phyloP scores from a whole-genome alignment of 495 filamentous ascomycete genomes.

The Penicillium bialowiezense region DNA sequence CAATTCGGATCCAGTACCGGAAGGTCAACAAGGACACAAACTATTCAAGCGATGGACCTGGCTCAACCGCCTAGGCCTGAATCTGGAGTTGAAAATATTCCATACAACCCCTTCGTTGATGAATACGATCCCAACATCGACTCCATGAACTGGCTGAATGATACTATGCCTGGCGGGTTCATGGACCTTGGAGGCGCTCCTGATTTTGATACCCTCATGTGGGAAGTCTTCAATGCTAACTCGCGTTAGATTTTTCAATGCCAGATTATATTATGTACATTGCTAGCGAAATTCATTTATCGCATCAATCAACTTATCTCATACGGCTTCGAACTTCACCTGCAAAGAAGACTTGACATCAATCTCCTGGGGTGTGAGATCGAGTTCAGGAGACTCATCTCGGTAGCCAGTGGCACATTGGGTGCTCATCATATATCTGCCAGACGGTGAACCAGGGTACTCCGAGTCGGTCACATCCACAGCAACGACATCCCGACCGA shows the following conservation, averaged over 20 bases:
- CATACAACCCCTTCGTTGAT: conserved; percentile 9
- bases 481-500: conserved; percentile 13
- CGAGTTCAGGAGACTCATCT: neutral
- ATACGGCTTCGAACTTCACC: conserved; percentile 7
- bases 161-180: conserved; percentile 26
- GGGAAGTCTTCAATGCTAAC: conserved; percentile 29
- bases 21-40: neutral
- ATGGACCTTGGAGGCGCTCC: conserved; percentile 28
- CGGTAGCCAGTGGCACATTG: neutral
- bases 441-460: neutral
- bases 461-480: conserved; percentile 12
- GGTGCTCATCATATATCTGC: neutral
- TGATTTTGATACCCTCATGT: conserved; percentile 38
- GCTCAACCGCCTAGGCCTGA: neutral
- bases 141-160: conserved; percentile 24
- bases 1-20: neutral
- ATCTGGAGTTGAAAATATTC: neutral
- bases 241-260: neutral
- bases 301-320: no score
- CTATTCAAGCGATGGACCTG: neutral
- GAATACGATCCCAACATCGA: conserved; percentile 11
- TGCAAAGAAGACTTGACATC: conserved; percentile 6
- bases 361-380: conserved; percentile 11
- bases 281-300: no score
- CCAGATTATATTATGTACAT: neutral